Conservation (phyloP, 495 filamentous ascomycete species). For the Neurospora sp. region DNA sequence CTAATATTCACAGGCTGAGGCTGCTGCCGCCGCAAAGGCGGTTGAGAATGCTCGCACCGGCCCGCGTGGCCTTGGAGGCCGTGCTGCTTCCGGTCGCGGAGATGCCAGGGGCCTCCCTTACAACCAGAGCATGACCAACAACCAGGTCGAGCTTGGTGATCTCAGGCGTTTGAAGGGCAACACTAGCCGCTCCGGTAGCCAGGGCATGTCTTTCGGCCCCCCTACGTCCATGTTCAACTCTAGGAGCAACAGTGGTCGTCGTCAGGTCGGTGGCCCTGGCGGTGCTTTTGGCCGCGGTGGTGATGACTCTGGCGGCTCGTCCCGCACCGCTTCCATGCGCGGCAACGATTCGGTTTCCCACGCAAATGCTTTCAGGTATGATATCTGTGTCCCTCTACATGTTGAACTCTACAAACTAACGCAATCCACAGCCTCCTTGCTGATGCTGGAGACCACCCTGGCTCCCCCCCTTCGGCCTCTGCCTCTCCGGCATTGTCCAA, state of each 20-base stretch:
- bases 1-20: slow-evolving; percentile 39
- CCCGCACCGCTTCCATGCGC: slow-evolving; percentile 71
- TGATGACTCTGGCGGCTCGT: slow-evolving; percentile 66
- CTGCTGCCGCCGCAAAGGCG: slow-evolving; percentile 59
- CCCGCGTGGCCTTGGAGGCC: slow-evolving; percentile 53
- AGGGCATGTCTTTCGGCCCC: slow-evolving; percentile 62
- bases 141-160: slow-evolving; percentile 81
- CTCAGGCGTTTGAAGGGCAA: slow-evolving; percentile 64
- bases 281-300: slow-evolving; percentile 57
- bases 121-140: slow-evolving; percentile 48
- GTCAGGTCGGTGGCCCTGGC: slow-evolving; percentile 53
- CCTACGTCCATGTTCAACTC: slow-evolving; percentile 62
- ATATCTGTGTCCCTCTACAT: slow-evolving; percentile 20
- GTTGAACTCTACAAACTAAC: slow-evolving; percentile 18
- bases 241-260: slow-evolving; percentile 75
- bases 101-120: slow-evolving; percentile 75
- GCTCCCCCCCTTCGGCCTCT: slow-evolving; percentile 54
- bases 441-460: slow-evolving; percentile 42
- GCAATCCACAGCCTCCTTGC: slow-evolving; percentile 31
- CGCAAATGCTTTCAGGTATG: slow-evolving; percentile 82
- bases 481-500: slow-evolving; percentile 49
- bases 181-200: slow-evolving; percentile 42
- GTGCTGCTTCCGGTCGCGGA: slow-evolving; percentile 65
- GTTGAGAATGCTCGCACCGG: slow-evolving; percentile 49
- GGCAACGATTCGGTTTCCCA: slow-evolving; percentile 56